Evolutionary conservation across 768 basidiomycete species (phyloP).

Genomic region (Leccinum arenicola): DNA sequence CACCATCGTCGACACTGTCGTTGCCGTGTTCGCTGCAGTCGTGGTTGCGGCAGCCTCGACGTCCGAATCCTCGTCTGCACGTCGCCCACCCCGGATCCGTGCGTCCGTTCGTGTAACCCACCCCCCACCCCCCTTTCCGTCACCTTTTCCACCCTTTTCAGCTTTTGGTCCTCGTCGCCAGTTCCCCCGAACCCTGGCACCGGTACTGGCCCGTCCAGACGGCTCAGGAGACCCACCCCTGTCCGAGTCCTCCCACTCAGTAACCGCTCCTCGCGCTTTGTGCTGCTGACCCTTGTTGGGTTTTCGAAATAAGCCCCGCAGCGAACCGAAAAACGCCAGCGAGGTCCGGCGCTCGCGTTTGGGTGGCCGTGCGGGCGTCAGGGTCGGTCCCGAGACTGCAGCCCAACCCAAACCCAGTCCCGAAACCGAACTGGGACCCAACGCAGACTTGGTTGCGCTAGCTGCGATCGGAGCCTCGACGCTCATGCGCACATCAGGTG

Average conservation of each 20-base stretch:
- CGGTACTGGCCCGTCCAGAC: neutral
- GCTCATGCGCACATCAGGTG: slow-evolving; percentile 2
- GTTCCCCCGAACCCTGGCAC: neutral
- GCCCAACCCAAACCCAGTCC: neutral
- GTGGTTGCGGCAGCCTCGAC: slow-evolving; percentile 6
- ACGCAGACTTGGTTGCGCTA: neutral
- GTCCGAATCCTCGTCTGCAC: slow-evolving; percentile 13
- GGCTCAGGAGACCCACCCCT: neutral
- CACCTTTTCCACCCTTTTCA: slow-evolving; percentile 1
- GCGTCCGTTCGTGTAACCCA: slow-evolving; percentile 32
- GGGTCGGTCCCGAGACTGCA: no score
- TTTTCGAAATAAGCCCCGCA: slow-evolving; percentile 28
- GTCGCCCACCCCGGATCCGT: slow-evolving; percentile 7
- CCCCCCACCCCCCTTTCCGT: slow-evolving; percentile 10
- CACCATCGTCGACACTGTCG: neutral
- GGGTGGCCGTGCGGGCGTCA: no score
- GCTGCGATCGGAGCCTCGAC: neutral
- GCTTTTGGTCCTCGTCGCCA: neutral
- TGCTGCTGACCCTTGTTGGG: neutral
- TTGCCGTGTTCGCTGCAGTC: no score
- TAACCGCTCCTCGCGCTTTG: no score
- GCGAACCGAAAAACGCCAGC: slow-evolving; percentile 24
- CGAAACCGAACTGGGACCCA: neutral
- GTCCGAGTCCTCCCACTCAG: neutral
- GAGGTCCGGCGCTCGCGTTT: slow-evolving; percentile 13